A percentile compares a stretch with the other conserved stretches of the same genome.
These are phyloP conservation scores for Pichia sp. DNA, from an alignment of 1,139 yeast genomes.

Conservation along the genomic window DNA sequence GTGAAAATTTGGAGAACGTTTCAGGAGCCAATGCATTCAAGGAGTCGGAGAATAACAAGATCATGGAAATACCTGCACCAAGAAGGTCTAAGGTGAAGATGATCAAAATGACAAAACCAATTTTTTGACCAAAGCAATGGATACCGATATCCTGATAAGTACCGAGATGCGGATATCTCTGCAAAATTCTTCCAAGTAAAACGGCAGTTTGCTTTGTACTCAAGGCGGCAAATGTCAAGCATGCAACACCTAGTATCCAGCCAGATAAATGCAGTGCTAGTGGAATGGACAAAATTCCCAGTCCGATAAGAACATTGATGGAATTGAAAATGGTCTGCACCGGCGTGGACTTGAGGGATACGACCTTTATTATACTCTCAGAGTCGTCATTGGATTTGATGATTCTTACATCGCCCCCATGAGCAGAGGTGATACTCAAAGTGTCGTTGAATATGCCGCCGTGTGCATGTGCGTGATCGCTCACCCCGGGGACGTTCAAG, in stretches of 20 bases:
- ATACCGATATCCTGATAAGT: slow-evolving; percentile 75
- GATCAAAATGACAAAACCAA: slow-evolving; percentile 29
- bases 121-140: slow-evolving; percentile 35
- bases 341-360: slow-evolving; percentile 79
- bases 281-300: slow-evolving; percentile 80
- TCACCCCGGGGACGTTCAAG: neutral
- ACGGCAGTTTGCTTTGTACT: slow-evolving; percentile 68
- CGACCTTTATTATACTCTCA: slow-evolving; percentile 5
- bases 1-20: slow-evolving; percentile 33
- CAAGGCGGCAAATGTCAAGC: slow-evolving; percentile 50
- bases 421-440: too few species aligned
- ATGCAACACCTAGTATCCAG: slow-evolving; percentile 58
- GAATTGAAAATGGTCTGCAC: slow-evolving; percentile 88
- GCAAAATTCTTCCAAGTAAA: slow-evolving; percentile 56
- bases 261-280: slow-evolving; percentile 76
- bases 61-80: slow-evolving; percentile 73
- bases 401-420: too few species aligned
- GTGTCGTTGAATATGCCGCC: too few species aligned
- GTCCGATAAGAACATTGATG: slow-evolving; percentile 77
- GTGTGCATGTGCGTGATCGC: neutral
- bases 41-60: slow-evolving; percentile 80
- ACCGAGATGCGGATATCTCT: slow-evolving; percentile 67
- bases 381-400: too few species aligned
- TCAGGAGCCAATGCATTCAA: slow-evolving; percentile 58
- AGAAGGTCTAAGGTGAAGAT: slow-evolving; percentile 45